Base-by-base conservation (phyloP, 768 basidiomycete genomes). In the Neoboletus magnificus region DNA sequence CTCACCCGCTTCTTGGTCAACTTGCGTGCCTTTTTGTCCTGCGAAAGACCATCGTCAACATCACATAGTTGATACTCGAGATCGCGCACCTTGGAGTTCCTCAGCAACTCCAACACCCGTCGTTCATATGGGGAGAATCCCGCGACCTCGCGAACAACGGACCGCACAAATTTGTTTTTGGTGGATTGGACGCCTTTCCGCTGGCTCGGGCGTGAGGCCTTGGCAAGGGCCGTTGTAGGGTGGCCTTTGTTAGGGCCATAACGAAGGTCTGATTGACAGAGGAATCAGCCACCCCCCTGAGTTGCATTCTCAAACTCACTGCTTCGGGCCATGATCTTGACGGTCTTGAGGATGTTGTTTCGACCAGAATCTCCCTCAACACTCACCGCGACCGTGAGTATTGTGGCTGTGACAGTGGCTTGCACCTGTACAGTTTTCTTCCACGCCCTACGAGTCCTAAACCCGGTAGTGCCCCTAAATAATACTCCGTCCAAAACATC, bases 21-120 rank as follows among this genome's bases (percentile, higher is more conserved):
- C 81, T 98, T 98, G 75, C 93, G 84, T 57, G 96, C 96, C 79
- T 96, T 98, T 86, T 99, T 99, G 76, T 99, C 96, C 93, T 93
- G 68, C 43, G 54, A 46, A 15, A 11, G 18, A 48, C 20, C 32
- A 42, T 13, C 8, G 36, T 54, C 22, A 59, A 30, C 29, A 55
- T 23, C n/a, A 29, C 20, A 20, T 0, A 2, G 52, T n/a, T 13
- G 4, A 10, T 18, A 10, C 5, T 18, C 25, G 5, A 27, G 54
- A 51, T 48, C 45, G 29, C 87, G 63, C 71, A 90, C 90, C 82
- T 96, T 97, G 61, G 92, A 94, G 84, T 97, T 98, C 77, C 95
- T 86, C 80, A 97, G 75, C 83, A 99, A 73, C 77, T 99, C 97
- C 89, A 99, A 85, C 53, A 98, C 94, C 65, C 97, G 86, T 70